phyloP scores from a whole-genome alignment of 257 asterid species.

The Salvia rosmarinus region DNA sequence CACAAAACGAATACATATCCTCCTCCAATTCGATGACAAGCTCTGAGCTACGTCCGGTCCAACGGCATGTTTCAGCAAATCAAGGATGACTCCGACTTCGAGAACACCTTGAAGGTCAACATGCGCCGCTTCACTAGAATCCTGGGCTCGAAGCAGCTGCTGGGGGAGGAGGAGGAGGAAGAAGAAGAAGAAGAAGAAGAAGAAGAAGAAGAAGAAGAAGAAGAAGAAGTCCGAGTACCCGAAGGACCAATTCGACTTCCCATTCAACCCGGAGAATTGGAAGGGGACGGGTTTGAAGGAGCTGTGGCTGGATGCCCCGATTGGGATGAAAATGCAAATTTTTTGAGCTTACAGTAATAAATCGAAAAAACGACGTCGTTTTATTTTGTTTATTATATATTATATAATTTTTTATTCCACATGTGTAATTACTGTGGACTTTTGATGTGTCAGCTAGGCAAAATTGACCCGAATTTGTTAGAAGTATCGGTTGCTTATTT shows the following conservation, averaged over 20 bases:
- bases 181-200: slow-evolving; percentile 35
- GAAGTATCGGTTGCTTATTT: too few species aligned
- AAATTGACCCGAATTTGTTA: too few species aligned
- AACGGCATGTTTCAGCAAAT: slow-evolving; percentile 33
- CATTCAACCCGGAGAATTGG: slow-evolving; percentile 85
- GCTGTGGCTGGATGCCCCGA: slow-evolving; percentile 90
- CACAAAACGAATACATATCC: slow-evolving; percentile 29
- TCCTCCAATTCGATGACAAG: slow-evolving; percentile 45
- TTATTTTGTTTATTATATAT: too few species aligned
- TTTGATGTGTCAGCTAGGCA: too few species aligned
- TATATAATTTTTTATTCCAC: too few species aligned
- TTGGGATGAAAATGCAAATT: too few species aligned
- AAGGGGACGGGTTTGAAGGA: slow-evolving; percentile 88
- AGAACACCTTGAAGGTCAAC: slow-evolving; percentile 58
- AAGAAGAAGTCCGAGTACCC: slow-evolving; percentile 24
- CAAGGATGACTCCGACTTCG: slow-evolving; percentile 38
- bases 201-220: too few species aligned
- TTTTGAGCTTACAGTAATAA: too few species aligned
- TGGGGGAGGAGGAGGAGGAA: slow-evolving; percentile 49
- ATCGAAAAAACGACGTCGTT: too few species aligned
- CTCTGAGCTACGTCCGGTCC: slow-evolving; percentile 31
- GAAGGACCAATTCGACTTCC: slow-evolving; percentile 72
- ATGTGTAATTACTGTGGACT: too few species aligned
- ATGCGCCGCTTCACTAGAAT: slow-evolving; percentile 42
- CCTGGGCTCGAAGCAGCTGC: slow-evolving; percentile 51